phyloP scores from a whole-genome alignment of 257 asterid genomes.

The Gynochthodes officinalis region DNA sequence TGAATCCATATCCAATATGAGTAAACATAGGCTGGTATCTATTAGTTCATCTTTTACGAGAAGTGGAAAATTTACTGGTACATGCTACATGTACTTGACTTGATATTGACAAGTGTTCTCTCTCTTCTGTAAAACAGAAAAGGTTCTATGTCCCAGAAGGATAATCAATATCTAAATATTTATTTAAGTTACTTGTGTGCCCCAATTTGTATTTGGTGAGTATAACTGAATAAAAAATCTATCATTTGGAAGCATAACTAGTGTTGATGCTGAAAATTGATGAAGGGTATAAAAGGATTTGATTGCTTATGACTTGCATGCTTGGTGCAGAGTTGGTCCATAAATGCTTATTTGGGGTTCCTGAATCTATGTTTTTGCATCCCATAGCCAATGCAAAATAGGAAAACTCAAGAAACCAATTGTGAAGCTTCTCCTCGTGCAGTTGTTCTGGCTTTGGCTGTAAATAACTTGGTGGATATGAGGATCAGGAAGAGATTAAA shows the following conservation, averaged over 20 bases:
- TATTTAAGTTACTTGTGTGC: background rate
- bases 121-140: background rate
- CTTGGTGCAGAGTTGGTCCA: background rate
- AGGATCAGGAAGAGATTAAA: slow-evolving; percentile 1
- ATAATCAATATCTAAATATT: background rate
- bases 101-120: background rate
- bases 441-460: background rate
- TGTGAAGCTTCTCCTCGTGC: background rate
- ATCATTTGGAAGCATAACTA: background rate
- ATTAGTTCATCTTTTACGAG: background rate
- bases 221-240: background rate
- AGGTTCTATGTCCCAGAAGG: background rate
- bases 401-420: background rate
- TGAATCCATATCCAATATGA: background rate
- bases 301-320: background rate
- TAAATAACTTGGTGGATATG: background rate
- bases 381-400: background rate
- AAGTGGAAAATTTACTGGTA: background rate
- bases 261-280: background rate
- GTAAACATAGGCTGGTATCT: background rate
- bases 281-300: background rate
- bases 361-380: background rate
- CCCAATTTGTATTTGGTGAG: background rate
- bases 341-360: background rate
- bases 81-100: background rate